phyloP scores from a whole-genome alignment of 495 filamentous ascomycete genomes.

The Parathielavia hyrcaniae region DNA sequence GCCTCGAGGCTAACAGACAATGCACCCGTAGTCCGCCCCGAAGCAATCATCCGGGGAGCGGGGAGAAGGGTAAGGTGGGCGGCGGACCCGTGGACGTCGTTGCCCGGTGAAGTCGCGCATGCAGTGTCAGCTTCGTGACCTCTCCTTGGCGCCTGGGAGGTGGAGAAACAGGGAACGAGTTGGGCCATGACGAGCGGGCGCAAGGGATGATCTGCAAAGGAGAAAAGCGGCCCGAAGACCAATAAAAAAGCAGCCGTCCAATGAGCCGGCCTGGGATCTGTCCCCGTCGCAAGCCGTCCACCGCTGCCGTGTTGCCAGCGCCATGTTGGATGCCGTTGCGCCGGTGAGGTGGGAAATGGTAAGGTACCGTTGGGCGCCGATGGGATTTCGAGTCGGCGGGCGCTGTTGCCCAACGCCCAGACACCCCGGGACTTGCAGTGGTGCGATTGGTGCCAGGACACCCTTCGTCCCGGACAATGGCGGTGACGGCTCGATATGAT shows the following conservation, averaged over 20 bases:
- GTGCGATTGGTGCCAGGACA: constrained; percentile 31
- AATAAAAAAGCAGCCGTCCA: constrained; percentile 5
- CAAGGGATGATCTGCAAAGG: constrained; percentile 12
- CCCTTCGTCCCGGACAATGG: constrained; percentile 12
- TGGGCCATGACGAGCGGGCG: constrained; percentile 24
- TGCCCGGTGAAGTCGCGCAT: constrained; percentile 27
- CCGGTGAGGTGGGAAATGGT: constrained; percentile 6
- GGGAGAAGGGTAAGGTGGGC: constrained; percentile 12
- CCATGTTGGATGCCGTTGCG: constrained; percentile 10
- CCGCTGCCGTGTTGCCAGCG: constrained; percentile 1
- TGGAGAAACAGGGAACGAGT: constrained; percentile 21
- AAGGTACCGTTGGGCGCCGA: constrained; percentile 31
- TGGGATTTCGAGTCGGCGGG: constrained; percentile 17
- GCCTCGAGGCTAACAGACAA: background rate
- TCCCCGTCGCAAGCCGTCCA: constrained; percentile 6
- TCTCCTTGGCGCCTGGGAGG: constrained; percentile 14
- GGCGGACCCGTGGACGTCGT: constrained; percentile 9
- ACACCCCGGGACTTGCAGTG: background rate
- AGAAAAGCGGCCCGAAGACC: constrained; percentile 9
- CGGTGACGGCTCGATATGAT: constrained; percentile 21
- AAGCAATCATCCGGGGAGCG: constrained; percentile 18
- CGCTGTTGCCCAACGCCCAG: constrained; percentile 28
- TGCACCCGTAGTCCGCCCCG: constrained; percentile 9
- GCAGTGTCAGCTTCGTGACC: constrained; percentile 25
- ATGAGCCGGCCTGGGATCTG: constrained; percentile 1